Base-by-base conservation (phyloP, 2,329 filamentous ascomycete genomes). In the Fusarium coffeatum region DNA sequence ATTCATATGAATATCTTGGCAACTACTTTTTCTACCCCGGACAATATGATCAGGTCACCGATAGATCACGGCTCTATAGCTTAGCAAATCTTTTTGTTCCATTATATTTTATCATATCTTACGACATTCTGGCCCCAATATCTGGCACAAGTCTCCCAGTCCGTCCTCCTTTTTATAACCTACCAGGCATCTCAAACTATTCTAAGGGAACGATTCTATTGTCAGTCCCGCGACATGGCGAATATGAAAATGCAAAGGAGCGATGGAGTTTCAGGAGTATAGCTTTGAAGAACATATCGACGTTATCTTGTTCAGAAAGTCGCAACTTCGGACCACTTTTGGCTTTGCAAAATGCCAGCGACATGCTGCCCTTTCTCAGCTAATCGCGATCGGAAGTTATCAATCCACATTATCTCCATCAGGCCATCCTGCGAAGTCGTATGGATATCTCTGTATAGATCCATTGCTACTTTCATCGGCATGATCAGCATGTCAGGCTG, bases 341-440 rank as follows among this genome's bases (percentile, higher is more conserved):
- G 80, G 28, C 68, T 77, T 71, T 80, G 80, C 42, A 84, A 67
- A 18, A 80, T 76, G 18, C 79, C 74, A 9, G 79, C 77, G 11
- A 86, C 76, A 32, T 81, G 77, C 62, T 83, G 80, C 1, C 82
- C 83, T 66, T 82, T 83, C 7, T 69, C 74, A 30, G 71, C 58
- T 59, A 87, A 61, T 12, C 81, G 76, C 28, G 70, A 73, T 43
- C 79, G 77, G 66, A 86, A 86, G 4, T 72, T 78, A 10, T 84
- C 82, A 41, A 85, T 81, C 84, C 85, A 86, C 64, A 84, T 73
- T 15, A 84, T 69, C 74, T 86, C 85, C 30, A 84, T 73, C 27
- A 82, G 67, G 6, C 80, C 82, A 28, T 84, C 81, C 46, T 81
- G 80, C 5, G 79, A 79, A 9, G 76, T 69, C 10, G 76, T 72